Evolutionary conservation across 371 early-diverging fungal species (phyloP), one percentile per base, ranked within the genome.

Genomic region (Nosema bombycis): DNA sequence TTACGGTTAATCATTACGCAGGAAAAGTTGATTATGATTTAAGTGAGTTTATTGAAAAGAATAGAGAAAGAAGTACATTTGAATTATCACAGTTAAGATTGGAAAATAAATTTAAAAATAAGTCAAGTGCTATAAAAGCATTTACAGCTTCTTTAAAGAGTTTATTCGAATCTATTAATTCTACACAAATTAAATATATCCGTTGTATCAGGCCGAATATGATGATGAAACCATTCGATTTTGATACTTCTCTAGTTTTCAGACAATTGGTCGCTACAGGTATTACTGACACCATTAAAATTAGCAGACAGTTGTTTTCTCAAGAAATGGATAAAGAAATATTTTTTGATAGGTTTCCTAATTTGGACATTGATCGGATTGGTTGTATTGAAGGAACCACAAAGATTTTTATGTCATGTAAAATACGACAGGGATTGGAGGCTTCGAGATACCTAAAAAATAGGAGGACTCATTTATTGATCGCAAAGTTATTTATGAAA

Each of bases 181-280:
- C 91, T 77, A 92, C 94, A 78, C 90, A 91, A 70, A 93, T 96
- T n/a, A 91, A 93, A 54, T 98, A 97, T 85, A 93, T 98, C 46
- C 91, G 96, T 84, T 95, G 95, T 73, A 96, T 98, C 86, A 98
- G 96, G 84, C 97, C 99, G 38, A 96, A 96, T 83, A 90, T 91
- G 78, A 90, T 89, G 80, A 92, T 93, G 84, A 89, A 90, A 60
- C 89, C 94, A 0, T 88, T 89, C 10, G 93, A 93, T 78, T 96
- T 91, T 84, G 94, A 96, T 83, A 82, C 88, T 66, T 89, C 91
- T 82, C 89, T 93, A 84, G 85, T 82, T 12, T 33, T 63, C 4
- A 70, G 70, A n/a, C 84, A 80, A 70, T 62, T 81, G 18, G 46
- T 36, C 56, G 56, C 69, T 34, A 72, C 70, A 33, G 87, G 84